Evolutionary conservation across 192 early-diverging fungal genomes (phyloP).

Genomic region (Mortierella claussenii): DNA sequence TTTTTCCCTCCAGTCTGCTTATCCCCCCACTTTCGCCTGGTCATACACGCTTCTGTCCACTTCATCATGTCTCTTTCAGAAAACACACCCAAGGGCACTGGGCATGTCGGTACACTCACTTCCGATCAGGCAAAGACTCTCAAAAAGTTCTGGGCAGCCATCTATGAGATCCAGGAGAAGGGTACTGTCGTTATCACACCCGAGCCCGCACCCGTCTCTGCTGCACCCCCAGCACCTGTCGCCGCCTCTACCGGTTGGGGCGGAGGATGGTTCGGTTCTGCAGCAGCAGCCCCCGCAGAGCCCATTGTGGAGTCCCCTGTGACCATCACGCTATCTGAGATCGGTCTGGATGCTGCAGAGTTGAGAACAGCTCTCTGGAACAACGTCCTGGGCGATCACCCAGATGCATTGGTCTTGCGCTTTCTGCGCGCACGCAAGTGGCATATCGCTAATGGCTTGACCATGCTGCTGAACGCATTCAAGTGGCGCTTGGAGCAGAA

Average conservation of each 20-base stretch:
- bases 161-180: conserved; percentile 27
- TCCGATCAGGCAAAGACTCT: conserved; percentile 36
- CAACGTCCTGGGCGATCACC: conserved; percentile 22
- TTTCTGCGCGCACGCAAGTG: conserved; percentile 94
- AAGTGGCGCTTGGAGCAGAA: conserved; percentile 77
- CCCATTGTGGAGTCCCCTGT: conserved; percentile 36
- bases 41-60: not conserved
- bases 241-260: conserved; percentile 17
- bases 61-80: conserved; percentile 14
- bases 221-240: conserved; percentile 4
- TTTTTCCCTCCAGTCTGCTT: not conserved
- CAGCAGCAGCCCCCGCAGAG: conserved; percentile 11
- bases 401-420: conserved; percentile 77
- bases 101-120: conserved; percentile 42
- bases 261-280: conserved; percentile 32
- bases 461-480: conserved; percentile 76
- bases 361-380: conserved; percentile 23
- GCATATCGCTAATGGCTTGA: conserved; percentile 78
- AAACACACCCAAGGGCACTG: conserved; percentile 35
- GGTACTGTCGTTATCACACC: conserved; percentile 29
- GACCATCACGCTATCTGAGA: conserved; percentile 21
- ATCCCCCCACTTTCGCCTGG: not conserved
- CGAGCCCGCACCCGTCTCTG: conserved; percentile 7
- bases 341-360: conserved; percentile 17
- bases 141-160: conserved; percentile 30